Percentiles rank a stretch among this genome's conserved stretches.
These are phyloP conservation scores for Globisporangium apiculatum DNA, from an alignment of 352 stramenopile genomes.

Conservation along the genomic window DNA sequence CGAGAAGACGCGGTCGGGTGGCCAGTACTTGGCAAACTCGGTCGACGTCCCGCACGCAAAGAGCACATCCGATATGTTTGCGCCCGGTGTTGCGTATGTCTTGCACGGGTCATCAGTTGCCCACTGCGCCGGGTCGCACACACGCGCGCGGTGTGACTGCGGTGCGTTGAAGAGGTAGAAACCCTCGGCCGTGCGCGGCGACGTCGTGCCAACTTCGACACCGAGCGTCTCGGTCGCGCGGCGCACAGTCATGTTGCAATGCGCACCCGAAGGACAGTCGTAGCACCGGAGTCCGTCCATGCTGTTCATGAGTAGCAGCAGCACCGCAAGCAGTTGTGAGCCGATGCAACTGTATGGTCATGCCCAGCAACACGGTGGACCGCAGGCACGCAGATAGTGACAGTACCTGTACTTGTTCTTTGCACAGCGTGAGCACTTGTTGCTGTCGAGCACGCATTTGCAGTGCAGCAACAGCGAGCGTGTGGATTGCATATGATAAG, in stretches of 20 bases:
- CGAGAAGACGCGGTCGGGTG: slow-evolving; percentile 44
- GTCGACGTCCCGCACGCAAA: slow-evolving; percentile 23
- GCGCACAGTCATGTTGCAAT: slow-evolving; percentile 44
- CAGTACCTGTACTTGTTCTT: slow-evolving; percentile 44
- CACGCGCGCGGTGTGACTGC: slow-evolving; percentile 24
- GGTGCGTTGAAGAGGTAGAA: slow-evolving; percentile 53
- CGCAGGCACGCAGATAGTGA: neutral
- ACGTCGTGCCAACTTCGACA: slow-evolving; percentile 36
- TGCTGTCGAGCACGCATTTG: slow-evolving; percentile 10
- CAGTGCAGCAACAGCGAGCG: neutral
- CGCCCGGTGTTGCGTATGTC: slow-evolving; percentile 10
- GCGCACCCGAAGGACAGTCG: slow-evolving; percentile 34
- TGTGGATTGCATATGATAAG: neutral
- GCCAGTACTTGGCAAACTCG: slow-evolving; percentile 51
- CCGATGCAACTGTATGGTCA: neutral
- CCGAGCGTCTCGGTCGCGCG: slow-evolving; percentile 42
- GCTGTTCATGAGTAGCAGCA: slow-evolving; percentile 12
- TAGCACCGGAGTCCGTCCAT: slow-evolving; percentile 54
- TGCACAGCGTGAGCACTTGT: slow-evolving; percentile 41
- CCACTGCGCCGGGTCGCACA: slow-evolving; percentile 34
- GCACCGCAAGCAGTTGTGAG: neutral
- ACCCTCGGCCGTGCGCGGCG: slow-evolving; percentile 41
- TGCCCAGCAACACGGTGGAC: too few relatives aligned
- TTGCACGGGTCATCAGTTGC: slow-evolving; percentile 45
- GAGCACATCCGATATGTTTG: slow-evolving; percentile 30